Evolutionary conservation across 2,329 filamentous ascomycete species (phyloP).

Genomic region (Cordyceps militaris): DNA sequence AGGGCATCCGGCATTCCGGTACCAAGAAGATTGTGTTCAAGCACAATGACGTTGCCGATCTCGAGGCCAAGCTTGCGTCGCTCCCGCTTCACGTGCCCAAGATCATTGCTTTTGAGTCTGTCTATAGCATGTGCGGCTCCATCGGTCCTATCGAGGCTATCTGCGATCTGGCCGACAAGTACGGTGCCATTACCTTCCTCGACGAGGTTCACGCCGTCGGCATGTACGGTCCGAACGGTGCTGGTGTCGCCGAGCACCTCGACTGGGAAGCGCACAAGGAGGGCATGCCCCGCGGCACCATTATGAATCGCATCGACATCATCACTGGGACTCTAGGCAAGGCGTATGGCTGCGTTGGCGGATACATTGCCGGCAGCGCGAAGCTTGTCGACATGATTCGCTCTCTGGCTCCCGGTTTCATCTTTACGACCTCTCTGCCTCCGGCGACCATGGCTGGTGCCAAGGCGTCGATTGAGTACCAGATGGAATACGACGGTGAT

Average conservation of each 20-base stretch:
- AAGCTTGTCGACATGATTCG: conserved; percentile 88
- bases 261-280: conserved; percentile 82
- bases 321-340: conserved; percentile 97
- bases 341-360: conserved; percentile 94
- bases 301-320: conserved; percentile 96
- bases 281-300: conserved; percentile 68
- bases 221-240: conserved; percentile 96
- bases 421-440: conserved; percentile 95
- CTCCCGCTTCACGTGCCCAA: conserved; percentile 82
- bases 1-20: conserved; percentile 94
- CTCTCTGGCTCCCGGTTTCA: conserved; percentile 93
- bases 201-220: conserved; percentile 98
- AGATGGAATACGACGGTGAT: conserved; percentile 77
- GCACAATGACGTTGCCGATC: conserved; percentile 90
- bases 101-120: conserved; percentile 97
- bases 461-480: conserved; percentile 85
- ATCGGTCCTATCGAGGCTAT: conserved; percentile 94
- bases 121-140: conserved; percentile 99
- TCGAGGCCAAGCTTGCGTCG: conserved; percentile 86
- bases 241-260: conserved; percentile 93
- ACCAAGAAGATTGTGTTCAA: conserved; percentile 98
- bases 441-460: conserved; percentile 97
- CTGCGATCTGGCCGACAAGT: conserved; percentile 93
- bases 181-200: conserved; percentile 93
- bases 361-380: conserved; percentile 87